Evolutionary conservation across 495 filamentous ascomycete species (phyloP), one percentile per base, ranked within the genome.

Genomic region (Podospora anserina): DNA sequence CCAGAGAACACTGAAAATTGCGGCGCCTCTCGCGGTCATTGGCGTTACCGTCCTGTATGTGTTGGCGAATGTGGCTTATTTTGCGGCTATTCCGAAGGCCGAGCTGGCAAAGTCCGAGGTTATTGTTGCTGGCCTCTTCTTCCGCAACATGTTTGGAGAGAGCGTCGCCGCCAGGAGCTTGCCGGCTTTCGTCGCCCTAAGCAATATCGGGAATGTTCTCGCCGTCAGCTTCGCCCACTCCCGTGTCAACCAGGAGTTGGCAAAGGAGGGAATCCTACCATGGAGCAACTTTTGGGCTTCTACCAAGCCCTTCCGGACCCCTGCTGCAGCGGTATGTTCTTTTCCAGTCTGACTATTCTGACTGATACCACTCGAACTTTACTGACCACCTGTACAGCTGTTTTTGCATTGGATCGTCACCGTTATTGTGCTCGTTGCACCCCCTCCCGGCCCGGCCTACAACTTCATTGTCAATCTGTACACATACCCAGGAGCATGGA

Each of bases 211-310:
- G 0, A 91, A 91, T 71, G 79, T 83, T 7, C 67, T 81, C 30
- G 80, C 81, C 6, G 80, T 81, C 28, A 78, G 76, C 55, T 82
- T 83, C 69, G 79, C 78, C 0, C 76, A 91, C 79, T 86, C 89
- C 1, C 81, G 89, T 0, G 79, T 91, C 28, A 91, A 90, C 69
- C 87, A 90, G 76, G 89, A 91, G 75, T 82, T 91, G 23, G 89
- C 87, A 18, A 83, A 84, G 39, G 87, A 90, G 75, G 89, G 89
- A 0, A 85, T 91, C 32, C 74, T 92, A 16, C 89, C 89, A 3
- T 89, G 79, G 68, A 82, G 87, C 30, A 75, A 76, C 19, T 72
- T 84, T 18, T 81, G 89, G 30, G 82, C 87, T 0, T 77, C 75
- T 0, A 77, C 44, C 54, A 70, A 70, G 65, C 76, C 76, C 1